These are phyloP conservation scores for Tilletia setariae DNA, from an alignment of 1,284 basidiomycete genomes.

Conservation along the genomic window DNA sequence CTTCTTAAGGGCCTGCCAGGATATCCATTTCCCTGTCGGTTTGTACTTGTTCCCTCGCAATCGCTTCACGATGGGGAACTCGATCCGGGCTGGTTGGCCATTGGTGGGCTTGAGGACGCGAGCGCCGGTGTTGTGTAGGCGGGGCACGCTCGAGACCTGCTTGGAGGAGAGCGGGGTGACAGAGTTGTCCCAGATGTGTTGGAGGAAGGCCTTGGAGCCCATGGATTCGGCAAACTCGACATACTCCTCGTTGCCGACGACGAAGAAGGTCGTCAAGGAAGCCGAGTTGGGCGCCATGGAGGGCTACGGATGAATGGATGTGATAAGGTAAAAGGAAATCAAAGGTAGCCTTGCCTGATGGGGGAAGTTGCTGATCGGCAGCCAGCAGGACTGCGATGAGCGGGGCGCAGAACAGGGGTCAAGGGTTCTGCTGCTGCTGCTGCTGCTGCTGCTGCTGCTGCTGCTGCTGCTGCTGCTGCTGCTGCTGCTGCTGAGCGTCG, in stretches of 20 bases:
- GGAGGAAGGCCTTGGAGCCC: constrained; percentile 34
- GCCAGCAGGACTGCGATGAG: too few species aligned
- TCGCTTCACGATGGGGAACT: constrained; percentile 31
- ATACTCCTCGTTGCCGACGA: constrained; percentile 37
- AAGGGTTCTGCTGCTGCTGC: too few species aligned
- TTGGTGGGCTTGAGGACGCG: constrained; percentile 22
- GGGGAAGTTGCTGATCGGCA: too few species aligned
- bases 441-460: too few species aligned
- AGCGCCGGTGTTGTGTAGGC: constrained; percentile 30
- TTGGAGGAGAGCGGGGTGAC: constrained; percentile 24
- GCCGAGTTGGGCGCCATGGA: constrained; percentile 22
- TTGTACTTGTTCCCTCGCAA: constrained; percentile 35
- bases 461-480: too few species aligned
- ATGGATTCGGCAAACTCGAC: constrained; percentile 37
- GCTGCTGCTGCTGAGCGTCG: too few species aligned
- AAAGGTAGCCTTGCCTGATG: too few species aligned
- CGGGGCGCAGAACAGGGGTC: too few species aligned
- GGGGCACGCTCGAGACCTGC: constrained; percentile 24
- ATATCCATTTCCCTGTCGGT: constrained; percentile 28
- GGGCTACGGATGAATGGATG: neutral
- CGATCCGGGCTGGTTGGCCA: constrained; percentile 30
- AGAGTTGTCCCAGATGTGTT: constrained; percentile 35
- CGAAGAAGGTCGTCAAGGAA: constrained; percentile 37
- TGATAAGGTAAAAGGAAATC: too few species aligned
- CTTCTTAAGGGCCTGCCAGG: constrained; percentile 33